These are phyloP conservation scores for Paramecium octaurelia DNA, from an alignment of 73 alveolate genomes.

Conservation along the genomic window DNA sequence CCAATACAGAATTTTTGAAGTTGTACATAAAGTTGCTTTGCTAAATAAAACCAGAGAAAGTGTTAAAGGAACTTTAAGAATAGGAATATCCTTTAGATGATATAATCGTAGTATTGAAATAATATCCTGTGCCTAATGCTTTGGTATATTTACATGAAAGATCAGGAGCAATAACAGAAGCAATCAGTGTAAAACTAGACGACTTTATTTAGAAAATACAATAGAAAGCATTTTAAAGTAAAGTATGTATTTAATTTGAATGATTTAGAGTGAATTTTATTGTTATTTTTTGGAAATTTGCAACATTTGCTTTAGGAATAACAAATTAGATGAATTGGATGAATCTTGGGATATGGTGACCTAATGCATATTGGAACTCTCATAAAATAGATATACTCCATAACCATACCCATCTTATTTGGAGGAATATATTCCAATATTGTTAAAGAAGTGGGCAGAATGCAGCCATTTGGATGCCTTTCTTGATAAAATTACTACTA, in stretches of 20 bases:
- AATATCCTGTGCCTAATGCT: background rate
- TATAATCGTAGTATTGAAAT: background rate
- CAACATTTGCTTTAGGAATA: background rate
- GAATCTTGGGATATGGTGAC: conserved; percentile 30
- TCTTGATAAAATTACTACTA: background rate
- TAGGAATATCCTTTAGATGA: conserved; percentile 44
- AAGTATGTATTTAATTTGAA: background rate
- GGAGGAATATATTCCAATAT: conserved; percentile 9
- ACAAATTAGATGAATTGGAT: background rate
- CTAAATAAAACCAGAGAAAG: conserved; percentile 11
- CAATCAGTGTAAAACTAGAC: background rate
- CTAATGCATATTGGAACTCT: background rate
- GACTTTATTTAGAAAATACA: background rate
- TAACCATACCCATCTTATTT: background rate
- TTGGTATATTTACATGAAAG: conserved; percentile 1
- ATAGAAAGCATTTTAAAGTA: background rate
- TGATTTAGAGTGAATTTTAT: background rate
- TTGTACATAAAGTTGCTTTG: background rate
- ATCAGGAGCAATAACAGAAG: conserved; percentile 25
- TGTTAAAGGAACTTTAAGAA: background rate
- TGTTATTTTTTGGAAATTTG: conserved; percentile 5
- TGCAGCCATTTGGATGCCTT: conserved; percentile 10
- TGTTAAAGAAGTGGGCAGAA: conserved; percentile 34
- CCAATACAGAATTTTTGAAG: background rate
- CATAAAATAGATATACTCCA: background rate